Conservation (phyloP, 345 rosid genomes). For the Bruguiera parviflora region DNA sequence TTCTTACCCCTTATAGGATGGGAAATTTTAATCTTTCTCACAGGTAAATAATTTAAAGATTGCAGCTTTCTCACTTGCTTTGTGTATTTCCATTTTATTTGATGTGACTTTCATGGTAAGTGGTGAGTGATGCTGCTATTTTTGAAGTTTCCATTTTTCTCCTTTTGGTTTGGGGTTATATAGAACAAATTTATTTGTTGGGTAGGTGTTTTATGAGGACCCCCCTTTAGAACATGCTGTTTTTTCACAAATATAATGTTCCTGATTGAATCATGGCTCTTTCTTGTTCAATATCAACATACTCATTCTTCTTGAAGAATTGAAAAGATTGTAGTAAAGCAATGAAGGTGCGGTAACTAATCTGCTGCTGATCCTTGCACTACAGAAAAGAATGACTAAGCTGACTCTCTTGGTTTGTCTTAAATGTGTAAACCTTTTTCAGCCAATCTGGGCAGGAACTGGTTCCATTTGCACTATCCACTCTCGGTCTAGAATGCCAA, state of each 20-base stretch:
- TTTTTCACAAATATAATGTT: background rate
- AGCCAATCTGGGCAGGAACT: too few relatives aligned
- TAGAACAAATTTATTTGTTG: background rate
- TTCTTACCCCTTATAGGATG: conserved; percentile 32
- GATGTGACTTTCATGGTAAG: background rate
- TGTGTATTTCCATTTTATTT: background rate
- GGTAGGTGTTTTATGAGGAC: too few relatives aligned
- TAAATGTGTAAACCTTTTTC: too few relatives aligned
- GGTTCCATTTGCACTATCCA: too few relatives aligned
- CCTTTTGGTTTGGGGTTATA: background rate
- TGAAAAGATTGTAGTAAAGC: background rate
- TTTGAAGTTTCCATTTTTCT: background rate
- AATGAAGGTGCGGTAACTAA: too few relatives aligned
- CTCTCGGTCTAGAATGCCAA: too few relatives aligned
- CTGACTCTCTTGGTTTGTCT: too few relatives aligned
- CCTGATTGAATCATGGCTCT: background rate
- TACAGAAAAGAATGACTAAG: too few relatives aligned
- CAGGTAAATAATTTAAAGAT: conserved; percentile 8
- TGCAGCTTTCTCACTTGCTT: background rate
- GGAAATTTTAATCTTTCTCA: conserved; percentile 35
- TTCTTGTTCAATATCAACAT: background rate
- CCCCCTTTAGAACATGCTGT: too few relatives aligned
- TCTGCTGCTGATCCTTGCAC: too few relatives aligned
- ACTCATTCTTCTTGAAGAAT: background rate
- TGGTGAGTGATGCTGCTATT: background rate